Percentiles rank a stretch among this genome's conserved stretches.
These are phyloP conservation scores for Caryopteris hybrid DNA, from an alignment of 305 asterid genomes.

Conservation along the genomic window DNA sequence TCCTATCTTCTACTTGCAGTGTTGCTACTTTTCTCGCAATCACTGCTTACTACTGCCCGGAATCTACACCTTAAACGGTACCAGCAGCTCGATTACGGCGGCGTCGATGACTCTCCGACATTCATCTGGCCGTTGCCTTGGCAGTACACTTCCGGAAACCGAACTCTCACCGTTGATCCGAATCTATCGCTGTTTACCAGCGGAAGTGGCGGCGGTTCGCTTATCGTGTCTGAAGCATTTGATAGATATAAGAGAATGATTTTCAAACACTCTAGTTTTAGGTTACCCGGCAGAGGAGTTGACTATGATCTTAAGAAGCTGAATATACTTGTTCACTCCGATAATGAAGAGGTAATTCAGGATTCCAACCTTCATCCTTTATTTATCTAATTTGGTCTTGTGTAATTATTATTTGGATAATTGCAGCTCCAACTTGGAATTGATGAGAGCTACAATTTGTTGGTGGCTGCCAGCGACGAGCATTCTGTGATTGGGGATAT, in stretches of 20 bases:
- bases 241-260: conserved; percentile 57
- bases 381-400: neutral
- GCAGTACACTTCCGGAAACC: conserved; percentile 64
- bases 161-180: conserved; percentile 75
- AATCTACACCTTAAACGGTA: conserved; percentile 22
- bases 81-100: conserved; percentile 21
- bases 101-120: conserved; percentile 36
- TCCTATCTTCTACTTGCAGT: conserved; percentile 15
- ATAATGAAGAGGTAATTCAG: conserved; percentile 54
- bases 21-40: conserved; percentile 24
- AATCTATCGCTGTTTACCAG: conserved; percentile 41
- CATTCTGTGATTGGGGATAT: conserved; percentile 57
- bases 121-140: conserved; percentile 80
- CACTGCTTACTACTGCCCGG: conserved; percentile 36
- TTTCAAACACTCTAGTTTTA: conserved; percentile 40
- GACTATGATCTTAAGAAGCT: conserved; percentile 50
- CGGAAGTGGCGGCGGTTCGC: conserved; percentile 52
- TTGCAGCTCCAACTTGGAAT: conserved; percentile 79
- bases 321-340: conserved; percentile 51
- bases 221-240: conserved; percentile 57
- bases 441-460: conserved; percentile 82
- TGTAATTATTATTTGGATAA: conserved; percentile 1
- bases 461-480: conserved; percentile 48
- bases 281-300: conserved; percentile 22
- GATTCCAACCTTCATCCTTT: neutral